Conservation (phyloP, 768 basidiomycete species). For the Galerina marginata region DNA sequence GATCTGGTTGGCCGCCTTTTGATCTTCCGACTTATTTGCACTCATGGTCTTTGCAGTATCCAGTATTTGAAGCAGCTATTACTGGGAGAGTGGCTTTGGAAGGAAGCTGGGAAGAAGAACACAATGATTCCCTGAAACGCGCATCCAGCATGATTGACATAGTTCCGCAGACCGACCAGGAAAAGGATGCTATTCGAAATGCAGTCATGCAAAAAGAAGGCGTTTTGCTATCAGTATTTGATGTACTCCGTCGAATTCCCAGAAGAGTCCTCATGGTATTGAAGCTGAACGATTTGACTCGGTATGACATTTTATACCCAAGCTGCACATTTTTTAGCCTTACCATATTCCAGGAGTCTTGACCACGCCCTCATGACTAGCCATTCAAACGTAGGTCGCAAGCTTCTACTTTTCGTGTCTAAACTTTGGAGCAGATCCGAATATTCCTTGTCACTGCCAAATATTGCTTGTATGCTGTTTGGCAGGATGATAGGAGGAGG, state of each 20-base stretch:
- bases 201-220: constrained; percentile 87
- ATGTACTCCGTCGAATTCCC: constrained; percentile 86
- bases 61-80: constrained; percentile 93
- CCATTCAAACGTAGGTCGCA: constrained; percentile 64
- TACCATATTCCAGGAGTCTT: constrained; percentile 56
- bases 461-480: constrained; percentile 82
- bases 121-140: constrained; percentile 53
- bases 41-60: constrained; percentile 60
- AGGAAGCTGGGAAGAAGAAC: constrained; percentile 55
- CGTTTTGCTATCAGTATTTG: constrained; percentile 82
- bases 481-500: constrained; percentile 67
- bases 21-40: constrained; percentile 2
- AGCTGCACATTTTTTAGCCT: constrained; percentile 8
- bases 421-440: constrained; percentile 56
- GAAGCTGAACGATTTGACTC: constrained; percentile 85
- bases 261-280: constrained; percentile 83
- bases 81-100: constrained; percentile 84
- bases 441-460: constrained; percentile 92
- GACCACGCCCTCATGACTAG: constrained; percentile 90
- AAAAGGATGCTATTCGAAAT: constrained; percentile 80
- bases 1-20: constrained; percentile 67
- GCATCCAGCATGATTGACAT: constrained; percentile 81
- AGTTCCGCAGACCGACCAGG: constrained; percentile 70
- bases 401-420: background rate
- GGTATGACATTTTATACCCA: constrained; percentile 44